These are phyloP conservation scores for Colletotrichum sp. DNA, from an alignment of 2,329 filamentous ascomycete genomes.

Conservation along the genomic window DNA sequence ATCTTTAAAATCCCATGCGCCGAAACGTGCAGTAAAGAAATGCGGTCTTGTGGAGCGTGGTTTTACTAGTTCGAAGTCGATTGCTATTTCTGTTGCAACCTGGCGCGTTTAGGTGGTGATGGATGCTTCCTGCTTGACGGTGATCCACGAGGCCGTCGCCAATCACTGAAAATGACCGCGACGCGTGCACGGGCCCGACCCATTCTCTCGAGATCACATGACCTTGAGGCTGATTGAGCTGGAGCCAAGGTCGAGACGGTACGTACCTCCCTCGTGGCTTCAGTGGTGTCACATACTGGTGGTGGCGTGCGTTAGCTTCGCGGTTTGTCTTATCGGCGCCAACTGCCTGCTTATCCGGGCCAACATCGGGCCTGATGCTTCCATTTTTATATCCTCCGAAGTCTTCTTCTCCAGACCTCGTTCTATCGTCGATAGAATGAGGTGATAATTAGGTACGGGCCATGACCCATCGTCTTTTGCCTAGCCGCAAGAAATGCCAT, in stretches of 20 bases:
- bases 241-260: not conserved
- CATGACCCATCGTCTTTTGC: not conserved
- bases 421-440: not conserved
- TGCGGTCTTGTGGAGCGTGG: not conserved
- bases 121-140: not conserved
- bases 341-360: conserved; percentile 7
- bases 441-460: conserved; percentile 3
- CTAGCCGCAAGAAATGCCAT: not conserved
- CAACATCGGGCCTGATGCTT: not conserved
- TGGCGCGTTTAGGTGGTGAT: not conserved
- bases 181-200: conserved; percentile 13
- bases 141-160: conserved; percentile 1
- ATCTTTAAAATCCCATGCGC: conserved; percentile 36
- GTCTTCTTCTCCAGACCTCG: not conserved
- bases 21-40: not conserved
- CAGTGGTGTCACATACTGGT: not conserved
- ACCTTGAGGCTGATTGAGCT: not conserved
- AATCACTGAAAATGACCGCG: conserved; percentile 15
- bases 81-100: not conserved
- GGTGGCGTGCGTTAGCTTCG: not conserved
- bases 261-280: not conserved
- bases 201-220: conserved; percentile 4
- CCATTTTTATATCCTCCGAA: not conserved
- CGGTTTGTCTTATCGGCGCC: not conserved
- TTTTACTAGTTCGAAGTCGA: not conserved